These are phyloP conservation scores for Eremothecium coryli DNA, from an alignment of 1,139 yeast species.

Conservation along the genomic window DNA sequence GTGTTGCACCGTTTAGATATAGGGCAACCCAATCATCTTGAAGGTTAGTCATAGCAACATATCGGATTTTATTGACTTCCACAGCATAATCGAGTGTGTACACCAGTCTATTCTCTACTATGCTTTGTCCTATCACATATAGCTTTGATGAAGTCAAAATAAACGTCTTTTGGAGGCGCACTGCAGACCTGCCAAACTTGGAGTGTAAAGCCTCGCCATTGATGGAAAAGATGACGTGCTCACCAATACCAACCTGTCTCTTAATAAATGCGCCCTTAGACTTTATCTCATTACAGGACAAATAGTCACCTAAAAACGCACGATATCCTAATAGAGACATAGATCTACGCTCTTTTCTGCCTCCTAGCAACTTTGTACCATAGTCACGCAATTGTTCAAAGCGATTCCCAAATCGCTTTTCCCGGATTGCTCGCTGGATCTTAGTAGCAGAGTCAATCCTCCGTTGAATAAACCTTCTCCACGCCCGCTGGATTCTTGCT, in stretches of 20 bases:
- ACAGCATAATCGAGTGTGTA: constrained; percentile 58
- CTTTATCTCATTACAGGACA: constrained; percentile 67
- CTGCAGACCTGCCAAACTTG: constrained; percentile 89
- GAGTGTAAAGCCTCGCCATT: constrained; percentile 74
- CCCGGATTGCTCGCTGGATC: constrained; percentile 81
- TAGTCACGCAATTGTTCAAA: constrained; percentile 76
- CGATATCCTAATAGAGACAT: constrained; percentile 83
- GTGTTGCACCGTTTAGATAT: constrained; percentile 44
- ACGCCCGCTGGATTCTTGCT: constrained; percentile 91
- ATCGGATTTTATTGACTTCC: constrained; percentile 51
- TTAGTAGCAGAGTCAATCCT: constrained; percentile 81
- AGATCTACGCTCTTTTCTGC: constrained; percentile 82
- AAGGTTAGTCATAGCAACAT: constrained; percentile 58
- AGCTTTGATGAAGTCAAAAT: constrained; percentile 55
- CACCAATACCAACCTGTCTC: constrained; percentile 60
- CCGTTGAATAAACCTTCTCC: constrained; percentile 75
- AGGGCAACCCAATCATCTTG: constrained; percentile 95
- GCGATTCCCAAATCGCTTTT: constrained; percentile 68
- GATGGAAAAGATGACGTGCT: constrained; percentile 64
- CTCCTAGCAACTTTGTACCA: constrained; percentile 61
- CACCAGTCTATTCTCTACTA: constrained; percentile 63
- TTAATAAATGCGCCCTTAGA: constrained; percentile 66
- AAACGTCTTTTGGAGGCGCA: constrained; percentile 63
- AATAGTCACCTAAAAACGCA: constrained; percentile 89
- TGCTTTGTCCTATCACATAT: constrained; percentile 61